phyloP scores from a whole-genome alignment of 2,329 filamentous ascomycete species.

The Clonostachys rhizophaga region DNA sequence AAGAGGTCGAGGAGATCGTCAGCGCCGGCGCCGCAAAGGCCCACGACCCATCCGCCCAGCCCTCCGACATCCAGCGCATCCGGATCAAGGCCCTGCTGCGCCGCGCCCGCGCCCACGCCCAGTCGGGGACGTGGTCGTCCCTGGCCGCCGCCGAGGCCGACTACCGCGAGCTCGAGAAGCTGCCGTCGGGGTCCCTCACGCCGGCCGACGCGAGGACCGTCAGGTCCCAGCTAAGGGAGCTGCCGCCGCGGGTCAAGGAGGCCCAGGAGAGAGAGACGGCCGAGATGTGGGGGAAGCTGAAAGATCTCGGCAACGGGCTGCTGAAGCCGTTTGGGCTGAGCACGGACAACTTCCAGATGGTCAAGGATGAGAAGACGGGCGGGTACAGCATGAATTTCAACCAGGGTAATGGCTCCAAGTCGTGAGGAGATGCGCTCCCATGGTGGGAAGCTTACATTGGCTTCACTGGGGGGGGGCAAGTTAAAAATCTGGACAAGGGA shows the following conservation, averaged over 20 bases:
- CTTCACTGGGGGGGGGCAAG: no score
- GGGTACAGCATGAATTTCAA: slow-evolving; percentile 93
- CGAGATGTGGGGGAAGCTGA: slow-evolving; percentile 98
- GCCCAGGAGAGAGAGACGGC: slow-evolving; percentile 85
- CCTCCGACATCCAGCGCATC: slow-evolving; percentile 66
- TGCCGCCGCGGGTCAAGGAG: slow-evolving; percentile 67
- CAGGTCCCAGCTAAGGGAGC: slow-evolving; percentile 54
- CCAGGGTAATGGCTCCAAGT: slow-evolving; percentile 13
- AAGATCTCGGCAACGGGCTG: slow-evolving; percentile 86
- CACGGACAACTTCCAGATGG: slow-evolving; percentile 92
- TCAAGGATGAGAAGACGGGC: slow-evolving; percentile 82
- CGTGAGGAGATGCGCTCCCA: slow-evolving; percentile 5
- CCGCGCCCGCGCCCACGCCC: slow-evolving; percentile 66
- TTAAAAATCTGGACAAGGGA: neutral
- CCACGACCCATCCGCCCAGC: neutral
- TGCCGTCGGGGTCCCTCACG: slow-evolving; percentile 43
- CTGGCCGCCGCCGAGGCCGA: slow-evolving; percentile 76
- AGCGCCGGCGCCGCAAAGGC: slow-evolving; percentile 1
- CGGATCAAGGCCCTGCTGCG: slow-evolving; percentile 79
- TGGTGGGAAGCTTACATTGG: neutral
- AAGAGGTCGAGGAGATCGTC: slow-evolving; percentile 29
- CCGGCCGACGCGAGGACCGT: slow-evolving; percentile 65
- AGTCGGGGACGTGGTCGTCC: slow-evolving; percentile 68
- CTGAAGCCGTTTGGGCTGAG: slow-evolving; percentile 90
- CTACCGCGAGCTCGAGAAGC: slow-evolving; percentile 62